These are phyloP conservation scores for Cystobasidium onofrii DNA, from an alignment of 768 basidiomycete genomes.

Conservation along the genomic window DNA sequence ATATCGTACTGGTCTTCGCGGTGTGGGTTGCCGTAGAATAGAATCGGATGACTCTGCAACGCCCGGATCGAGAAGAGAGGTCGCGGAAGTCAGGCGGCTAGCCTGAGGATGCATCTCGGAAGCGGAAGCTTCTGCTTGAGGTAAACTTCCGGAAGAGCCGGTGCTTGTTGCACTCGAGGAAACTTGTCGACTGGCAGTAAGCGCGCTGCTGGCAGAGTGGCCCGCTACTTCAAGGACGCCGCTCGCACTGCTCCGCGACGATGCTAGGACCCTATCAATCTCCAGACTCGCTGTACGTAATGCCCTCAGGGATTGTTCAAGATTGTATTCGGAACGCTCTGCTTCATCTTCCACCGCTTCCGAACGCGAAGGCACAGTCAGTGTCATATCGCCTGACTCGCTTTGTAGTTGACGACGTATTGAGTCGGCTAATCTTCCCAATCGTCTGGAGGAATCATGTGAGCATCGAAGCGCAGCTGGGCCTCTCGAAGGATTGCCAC, in stretches of 20 bases:
- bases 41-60: not conserved
- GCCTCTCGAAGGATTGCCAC: not conserved
- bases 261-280: slow-evolving; percentile 7
- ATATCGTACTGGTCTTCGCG: not conserved
- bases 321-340: not conserved
- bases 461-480: not conserved
- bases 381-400: not conserved
- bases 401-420: not conserved
- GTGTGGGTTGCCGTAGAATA: not conserved
- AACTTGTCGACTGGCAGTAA: not conserved
- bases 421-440: not conserved
- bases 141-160: too few relatives aligned
- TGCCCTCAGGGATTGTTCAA: not conserved
- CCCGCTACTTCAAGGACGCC: not conserved
- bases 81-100: too few relatives aligned
- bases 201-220: not conserved
- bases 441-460: not conserved
- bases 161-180: not conserved
- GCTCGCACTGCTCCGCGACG: not conserved
- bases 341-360: not conserved
- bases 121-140: too few relatives aligned
- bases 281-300: slow-evolving; percentile 9
- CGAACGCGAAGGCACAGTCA: not conserved
- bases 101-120: too few relatives aligned
- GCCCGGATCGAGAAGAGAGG: not conserved